Evolutionary conservation across 1,284 basidiomycete species (phyloP).

Genomic region (Taiwanofungus camphoratus): DNA sequence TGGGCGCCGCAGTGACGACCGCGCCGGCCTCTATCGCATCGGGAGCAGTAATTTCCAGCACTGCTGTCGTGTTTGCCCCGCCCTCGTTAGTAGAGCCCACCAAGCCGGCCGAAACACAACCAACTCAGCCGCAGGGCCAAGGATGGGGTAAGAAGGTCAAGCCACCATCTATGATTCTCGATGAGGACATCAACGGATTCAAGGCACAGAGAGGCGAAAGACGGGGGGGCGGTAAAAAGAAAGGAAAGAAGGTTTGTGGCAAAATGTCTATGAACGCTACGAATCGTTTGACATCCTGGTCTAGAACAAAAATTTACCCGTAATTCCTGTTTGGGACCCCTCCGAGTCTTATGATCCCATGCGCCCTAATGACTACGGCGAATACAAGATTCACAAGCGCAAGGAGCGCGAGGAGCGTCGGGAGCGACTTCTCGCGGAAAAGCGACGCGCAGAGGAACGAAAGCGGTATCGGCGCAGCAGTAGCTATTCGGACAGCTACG

Average conservation of each 20-base stretch:
- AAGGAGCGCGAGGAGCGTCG: conserved; percentile 67
- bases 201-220: conserved; percentile 46
- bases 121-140: conserved; percentile 28
- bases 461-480: conserved; percentile 54
- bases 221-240: conserved; percentile 44
- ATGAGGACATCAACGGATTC: conserved; percentile 85
- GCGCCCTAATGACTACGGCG: conserved; percentile 82
- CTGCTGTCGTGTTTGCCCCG: conserved; percentile 67
- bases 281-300: not conserved
- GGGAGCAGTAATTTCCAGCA: conserved; percentile 47
- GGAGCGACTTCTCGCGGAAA: conserved; percentile 49
- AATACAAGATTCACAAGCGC: conserved; percentile 74
- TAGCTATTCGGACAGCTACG: conserved; percentile 62
- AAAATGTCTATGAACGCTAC: conserved; percentile 9
- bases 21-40: conserved; percentile 23
- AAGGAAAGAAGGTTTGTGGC: conserved; percentile 55
- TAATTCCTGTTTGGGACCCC: conserved; percentile 65
- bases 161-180: conserved; percentile 82
- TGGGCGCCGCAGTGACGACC: conserved; percentile 48
- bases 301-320: conserved; percentile 57
- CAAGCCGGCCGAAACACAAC: conserved; percentile 26
- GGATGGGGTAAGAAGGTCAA: conserved; percentile 84
- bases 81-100: conserved; percentile 49
- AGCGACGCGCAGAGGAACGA: conserved; percentile 49
- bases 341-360: conserved; percentile 73